A percentile compares a stretch with the other conserved stretches of the same genome.
These are phyloP conservation scores for Plantago ovata DNA, from an alignment of 257 asterid species.

Conservation along the genomic window DNA sequence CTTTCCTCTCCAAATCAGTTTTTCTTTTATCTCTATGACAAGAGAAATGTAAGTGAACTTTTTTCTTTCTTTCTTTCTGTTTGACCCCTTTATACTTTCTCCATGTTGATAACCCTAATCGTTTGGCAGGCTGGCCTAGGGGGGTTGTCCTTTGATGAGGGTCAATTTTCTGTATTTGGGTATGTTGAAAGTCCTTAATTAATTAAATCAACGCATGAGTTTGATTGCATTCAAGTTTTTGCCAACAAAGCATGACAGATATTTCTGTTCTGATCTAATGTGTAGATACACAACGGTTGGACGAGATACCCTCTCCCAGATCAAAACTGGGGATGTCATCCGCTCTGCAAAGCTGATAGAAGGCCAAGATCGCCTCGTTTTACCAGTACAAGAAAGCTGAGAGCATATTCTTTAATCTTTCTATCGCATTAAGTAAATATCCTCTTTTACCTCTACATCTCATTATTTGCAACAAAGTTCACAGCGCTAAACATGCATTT, in stretches of 20 bases:
- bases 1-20: constrained; percentile 94
- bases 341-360: constrained; percentile 78
- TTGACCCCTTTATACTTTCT: neutral
- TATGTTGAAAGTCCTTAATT: constrained; percentile 33
- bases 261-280: constrained; percentile 15
- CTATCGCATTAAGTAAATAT: neutral
- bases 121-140: constrained; percentile 83
- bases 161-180: constrained; percentile 95
- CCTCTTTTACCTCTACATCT: neutral
- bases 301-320: constrained; percentile 61
- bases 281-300: constrained; percentile 68
- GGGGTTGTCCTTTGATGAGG: constrained; percentile 92
- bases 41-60: constrained; percentile 69
- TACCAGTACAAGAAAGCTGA: constrained; percentile 43
- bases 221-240: neutral
- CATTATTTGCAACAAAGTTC: neutral
- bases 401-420: neutral
- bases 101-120: neutral
- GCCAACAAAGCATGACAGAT: neutral
- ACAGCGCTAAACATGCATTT: neutral
- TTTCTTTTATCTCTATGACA: constrained; percentile 91
- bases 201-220: too few species aligned
- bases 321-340: constrained; percentile 77
- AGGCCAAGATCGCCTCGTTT: constrained; percentile 79
- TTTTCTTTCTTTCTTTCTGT: constrained; percentile 3